Conservation (phyloP, 345 rosid genomes). For the Brassica carinata region DNA sequence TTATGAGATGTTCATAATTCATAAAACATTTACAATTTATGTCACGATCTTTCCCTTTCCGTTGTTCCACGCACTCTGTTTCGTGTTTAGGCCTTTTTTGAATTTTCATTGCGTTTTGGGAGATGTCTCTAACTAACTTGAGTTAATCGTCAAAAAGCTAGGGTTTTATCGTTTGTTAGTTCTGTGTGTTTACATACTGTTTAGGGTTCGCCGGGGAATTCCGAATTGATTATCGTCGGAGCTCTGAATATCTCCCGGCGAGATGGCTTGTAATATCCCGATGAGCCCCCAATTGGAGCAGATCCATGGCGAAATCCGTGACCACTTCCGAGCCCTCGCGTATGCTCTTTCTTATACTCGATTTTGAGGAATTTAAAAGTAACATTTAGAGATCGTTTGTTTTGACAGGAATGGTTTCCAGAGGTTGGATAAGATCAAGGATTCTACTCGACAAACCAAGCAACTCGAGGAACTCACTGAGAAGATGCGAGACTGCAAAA, state of each 20-base stretch:
- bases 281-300: constrained; percentile 93
- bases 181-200: constrained; percentile 1
- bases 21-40: background rate
- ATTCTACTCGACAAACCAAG: constrained; percentile 88
- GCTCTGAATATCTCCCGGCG: constrained; percentile 44
- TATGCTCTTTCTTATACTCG: constrained; percentile 31
- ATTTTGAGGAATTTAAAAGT: background rate
- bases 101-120: constrained; percentile 12
- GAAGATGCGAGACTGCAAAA: constrained; percentile 99
- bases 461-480: constrained; percentile 98
- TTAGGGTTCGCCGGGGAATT: constrained; percentile 20
- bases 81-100: constrained; percentile 11
- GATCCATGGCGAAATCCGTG: constrained; percentile 96
- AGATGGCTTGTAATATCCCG: constrained; percentile 64
- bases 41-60: constrained; percentile 5
- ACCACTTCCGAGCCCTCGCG: constrained; percentile 91
- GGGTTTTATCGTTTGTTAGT: constrained; percentile 9
- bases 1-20: background rate
- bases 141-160: constrained; percentile 8
- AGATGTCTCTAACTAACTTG: constrained; percentile 2
- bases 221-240: constrained; percentile 33
- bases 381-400: background rate
- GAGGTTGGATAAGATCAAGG: constrained; percentile 94
- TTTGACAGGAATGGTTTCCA: constrained; percentile 92
- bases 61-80: constrained; percentile 16